A percentile compares a stretch with the other conserved stretches of the same genome.
These are phyloP conservation scores for Colletotrichum eremochloae DNA, from an alignment of 2,329 filamentous ascomycete species.

Conservation along the genomic window DNA sequence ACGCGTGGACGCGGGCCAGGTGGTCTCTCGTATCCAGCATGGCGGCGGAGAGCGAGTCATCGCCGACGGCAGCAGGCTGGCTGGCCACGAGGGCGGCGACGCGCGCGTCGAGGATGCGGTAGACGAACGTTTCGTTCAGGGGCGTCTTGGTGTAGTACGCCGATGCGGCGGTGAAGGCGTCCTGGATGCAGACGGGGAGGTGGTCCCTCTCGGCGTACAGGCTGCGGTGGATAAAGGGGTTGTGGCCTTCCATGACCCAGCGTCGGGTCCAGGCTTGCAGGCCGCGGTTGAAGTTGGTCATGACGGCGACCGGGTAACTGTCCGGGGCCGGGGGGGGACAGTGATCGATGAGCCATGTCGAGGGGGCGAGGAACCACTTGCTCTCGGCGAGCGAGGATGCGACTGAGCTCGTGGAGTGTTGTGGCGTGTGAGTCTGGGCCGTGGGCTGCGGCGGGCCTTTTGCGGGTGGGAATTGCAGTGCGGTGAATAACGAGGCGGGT, in stretches of 20 bases:
- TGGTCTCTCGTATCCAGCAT: constrained; percentile 39
- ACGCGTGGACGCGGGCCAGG: constrained; percentile 45
- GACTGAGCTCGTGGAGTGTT: background rate
- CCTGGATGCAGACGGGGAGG: constrained; percentile 46
- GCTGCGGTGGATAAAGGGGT: constrained; percentile 47
- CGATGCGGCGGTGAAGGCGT: constrained; percentile 45
- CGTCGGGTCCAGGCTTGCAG: constrained; percentile 45
- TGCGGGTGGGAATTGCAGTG: background rate
- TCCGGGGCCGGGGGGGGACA: constrained; percentile 17
- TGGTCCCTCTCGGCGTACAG: constrained; percentile 43
- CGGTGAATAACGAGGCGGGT: background rate
- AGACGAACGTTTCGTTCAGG: constrained; percentile 43
- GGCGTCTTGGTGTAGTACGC: constrained; percentile 45
- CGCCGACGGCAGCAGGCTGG: constrained; percentile 1
- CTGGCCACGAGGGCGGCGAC: constrained; percentile 36
- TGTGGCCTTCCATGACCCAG: constrained; percentile 46
- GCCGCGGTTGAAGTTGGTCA: constrained; percentile 47
- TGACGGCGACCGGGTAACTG: constrained; percentile 29
- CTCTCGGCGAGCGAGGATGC: background rate
- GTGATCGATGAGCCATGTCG: constrained; percentile 42
- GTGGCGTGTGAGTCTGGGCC: background rate
- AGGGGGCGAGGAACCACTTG: constrained; percentile 44
- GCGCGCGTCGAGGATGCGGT: constrained; percentile 46
- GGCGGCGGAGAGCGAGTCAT: constrained; percentile 4
- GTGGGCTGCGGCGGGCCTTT: background rate